Conservation (phyloP, 1,284 basidiomycete genomes). For the Cryptococcus sp. region DNA sequence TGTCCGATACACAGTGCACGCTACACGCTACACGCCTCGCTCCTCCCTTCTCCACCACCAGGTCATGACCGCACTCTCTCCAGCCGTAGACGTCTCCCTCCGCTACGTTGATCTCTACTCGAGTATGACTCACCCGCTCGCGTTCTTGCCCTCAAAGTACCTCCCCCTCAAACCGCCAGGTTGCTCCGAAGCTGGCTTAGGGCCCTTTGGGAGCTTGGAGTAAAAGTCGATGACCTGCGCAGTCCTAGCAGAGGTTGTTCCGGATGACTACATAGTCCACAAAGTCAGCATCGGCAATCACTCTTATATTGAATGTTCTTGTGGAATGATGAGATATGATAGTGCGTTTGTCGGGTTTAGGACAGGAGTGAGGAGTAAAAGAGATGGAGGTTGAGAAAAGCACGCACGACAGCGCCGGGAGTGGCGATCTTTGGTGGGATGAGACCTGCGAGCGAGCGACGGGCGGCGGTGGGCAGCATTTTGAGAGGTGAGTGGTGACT, state of each 20-base stretch:
- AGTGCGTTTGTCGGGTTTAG: not conserved
- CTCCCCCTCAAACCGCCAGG: slow-evolving; percentile 71
- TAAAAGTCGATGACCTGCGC: slow-evolving; percentile 88
- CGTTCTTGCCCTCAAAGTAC: slow-evolving; percentile 83
- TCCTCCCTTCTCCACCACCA: not conserved
- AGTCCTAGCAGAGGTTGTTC: slow-evolving; percentile 71
- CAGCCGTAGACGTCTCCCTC: not conserved
- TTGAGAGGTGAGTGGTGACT: slow-evolving; percentile 17
- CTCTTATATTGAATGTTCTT: not conserved
- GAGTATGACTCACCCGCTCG: slow-evolving; percentile 60
- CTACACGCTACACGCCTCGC: not conserved
- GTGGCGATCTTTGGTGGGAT: slow-evolving; percentile 95
- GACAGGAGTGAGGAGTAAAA: not conserved
- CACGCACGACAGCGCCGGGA: slow-evolving; percentile 76
- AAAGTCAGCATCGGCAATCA: not conserved
- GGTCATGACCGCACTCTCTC: too few species aligned
- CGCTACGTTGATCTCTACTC: not conserved
- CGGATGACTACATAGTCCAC: slow-evolving; percentile 62
- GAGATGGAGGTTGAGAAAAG: slow-evolving; percentile 1
- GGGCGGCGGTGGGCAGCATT: slow-evolving; percentile 81
- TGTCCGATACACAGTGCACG: not conserved
- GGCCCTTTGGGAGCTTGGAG: slow-evolving; percentile 76
- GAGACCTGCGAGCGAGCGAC: slow-evolving; percentile 75
- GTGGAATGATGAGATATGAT: not conserved
- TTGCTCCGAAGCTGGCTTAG: slow-evolving; percentile 63